phyloP scores from a whole-genome alignment of 257 asterid genomes.

The Solanum lycopersicoides region DNA sequence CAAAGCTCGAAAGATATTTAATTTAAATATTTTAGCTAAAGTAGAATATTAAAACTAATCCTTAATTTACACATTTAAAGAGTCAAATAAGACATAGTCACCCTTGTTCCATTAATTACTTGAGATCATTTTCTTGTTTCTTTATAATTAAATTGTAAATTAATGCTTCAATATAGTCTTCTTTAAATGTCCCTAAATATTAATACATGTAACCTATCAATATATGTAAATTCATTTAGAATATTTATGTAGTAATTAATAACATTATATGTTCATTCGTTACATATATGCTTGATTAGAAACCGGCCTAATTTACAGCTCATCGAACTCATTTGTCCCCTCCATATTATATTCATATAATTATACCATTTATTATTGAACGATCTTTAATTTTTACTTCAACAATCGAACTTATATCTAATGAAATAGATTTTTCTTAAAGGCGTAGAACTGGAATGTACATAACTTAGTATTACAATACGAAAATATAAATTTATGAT shows the following conservation, averaged over 20 bases:
- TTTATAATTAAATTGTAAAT: background rate
- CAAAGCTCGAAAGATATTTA: background rate
- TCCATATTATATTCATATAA: background rate
- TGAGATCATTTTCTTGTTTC: background rate
- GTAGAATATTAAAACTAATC: background rate
- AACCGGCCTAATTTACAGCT: background rate
- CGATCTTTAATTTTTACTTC: too few species aligned
- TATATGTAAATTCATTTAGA: background rate
- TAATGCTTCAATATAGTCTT: background rate
- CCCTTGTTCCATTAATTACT: background rate
- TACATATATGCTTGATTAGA: background rate
- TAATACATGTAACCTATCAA: background rate
- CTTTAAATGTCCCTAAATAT: background rate
- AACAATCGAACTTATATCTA: too few species aligned
- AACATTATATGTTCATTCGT: background rate
- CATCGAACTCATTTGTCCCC: background rate
- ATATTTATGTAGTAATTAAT: background rate
- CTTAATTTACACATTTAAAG: background rate
- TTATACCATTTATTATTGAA: accelerated
- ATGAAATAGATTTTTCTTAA: too few species aligned
- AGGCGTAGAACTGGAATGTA: too few species aligned
- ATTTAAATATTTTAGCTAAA: background rate
- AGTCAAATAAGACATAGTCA: background rate
- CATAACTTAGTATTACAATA: background rate
- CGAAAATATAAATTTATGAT: background rate